Percentiles rank a stretch among this genome's conserved stretches.
phyloP scores from a whole-genome alignment of 2,329 filamentous ascomycete species.

The Colletotrichum navitas region DNA sequence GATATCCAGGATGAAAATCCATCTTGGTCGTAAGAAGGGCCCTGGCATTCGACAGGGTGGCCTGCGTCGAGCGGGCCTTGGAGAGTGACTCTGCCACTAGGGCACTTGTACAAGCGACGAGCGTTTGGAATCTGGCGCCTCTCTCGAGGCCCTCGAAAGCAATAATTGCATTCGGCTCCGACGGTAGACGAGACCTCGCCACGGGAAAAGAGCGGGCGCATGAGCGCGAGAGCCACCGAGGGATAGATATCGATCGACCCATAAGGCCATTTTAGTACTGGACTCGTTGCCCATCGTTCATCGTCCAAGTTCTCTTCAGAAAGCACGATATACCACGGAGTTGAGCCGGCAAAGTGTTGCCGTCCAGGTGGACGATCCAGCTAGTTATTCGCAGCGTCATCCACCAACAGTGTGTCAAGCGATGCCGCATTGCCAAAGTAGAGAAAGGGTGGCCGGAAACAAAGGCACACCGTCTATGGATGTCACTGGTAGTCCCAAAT shows the following conservation, averaged over 20 bases:
- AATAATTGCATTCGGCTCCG: background rate
- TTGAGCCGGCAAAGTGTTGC: background rate
- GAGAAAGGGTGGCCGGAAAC: background rate
- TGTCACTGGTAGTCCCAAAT: background rate
- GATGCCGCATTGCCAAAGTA: background rate
- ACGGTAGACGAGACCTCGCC: background rate
- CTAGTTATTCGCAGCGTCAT: background rate
- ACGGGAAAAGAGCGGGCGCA: background rate
- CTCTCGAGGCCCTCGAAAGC: background rate
- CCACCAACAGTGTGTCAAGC: background rate
- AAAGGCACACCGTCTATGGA: background rate
- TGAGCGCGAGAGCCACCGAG: background rate
- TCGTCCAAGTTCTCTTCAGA: background rate
- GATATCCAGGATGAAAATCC: background rate
- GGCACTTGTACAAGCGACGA: background rate
- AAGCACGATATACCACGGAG: background rate
- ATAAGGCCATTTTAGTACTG: background rate
- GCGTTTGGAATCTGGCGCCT: background rate
- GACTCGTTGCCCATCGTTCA: background rate
- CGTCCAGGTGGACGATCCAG: background rate
- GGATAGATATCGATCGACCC: background rate
- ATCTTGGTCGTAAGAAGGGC: background rate
- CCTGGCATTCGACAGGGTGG: background rate
- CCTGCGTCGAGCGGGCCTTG: background rate
- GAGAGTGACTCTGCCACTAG: background rate